A percentile compares a stretch with the other conserved stretches of the same genome.
These are phyloP conservation scores for Biscogniauxia mediterranea DNA, from an alignment of 2,329 filamentous ascomycete species.

Conservation along the genomic window DNA sequence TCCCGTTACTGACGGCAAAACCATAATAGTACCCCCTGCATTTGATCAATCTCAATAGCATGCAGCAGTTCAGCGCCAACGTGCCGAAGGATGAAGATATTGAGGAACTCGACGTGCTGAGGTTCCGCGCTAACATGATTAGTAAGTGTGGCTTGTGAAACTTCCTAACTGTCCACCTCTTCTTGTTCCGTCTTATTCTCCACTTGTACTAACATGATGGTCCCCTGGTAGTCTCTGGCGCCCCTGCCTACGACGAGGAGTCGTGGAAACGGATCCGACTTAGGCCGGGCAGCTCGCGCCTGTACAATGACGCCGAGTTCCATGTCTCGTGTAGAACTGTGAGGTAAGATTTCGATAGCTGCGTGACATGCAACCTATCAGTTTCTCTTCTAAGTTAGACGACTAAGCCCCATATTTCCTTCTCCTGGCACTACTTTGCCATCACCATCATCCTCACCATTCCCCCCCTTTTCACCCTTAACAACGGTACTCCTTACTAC, in stretches of 20 bases:
- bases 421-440: too few relatives aligned
- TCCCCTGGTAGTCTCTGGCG: conserved; percentile 52
- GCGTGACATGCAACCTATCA: background rate
- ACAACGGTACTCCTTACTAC: conserved; percentile 1
- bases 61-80: conserved; percentile 58
- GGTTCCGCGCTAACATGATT: conserved; percentile 73
- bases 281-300: conserved; percentile 46
- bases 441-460: background rate
- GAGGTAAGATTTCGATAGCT: conserved; percentile 40
- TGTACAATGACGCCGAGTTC: conserved; percentile 44
- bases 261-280: conserved; percentile 63
- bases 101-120: conserved; percentile 55
- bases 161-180: background rate
- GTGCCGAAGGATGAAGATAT: conserved; percentile 50
- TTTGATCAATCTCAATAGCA: conserved; percentile 62
- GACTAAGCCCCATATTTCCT: background rate
- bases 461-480: too few relatives aligned
- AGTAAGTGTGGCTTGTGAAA: conserved; percentile 38
- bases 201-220: background rate
- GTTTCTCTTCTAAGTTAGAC: background rate
- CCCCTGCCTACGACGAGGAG: conserved; percentile 66
- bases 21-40: conserved; percentile 65
- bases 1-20: conserved; percentile 5
- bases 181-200: background rate
- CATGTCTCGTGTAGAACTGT: conserved; percentile 64